phyloP scores from a whole-genome alignment of 2,329 filamentous ascomycete species.

The Cucurbitaria berberidis region DNA sequence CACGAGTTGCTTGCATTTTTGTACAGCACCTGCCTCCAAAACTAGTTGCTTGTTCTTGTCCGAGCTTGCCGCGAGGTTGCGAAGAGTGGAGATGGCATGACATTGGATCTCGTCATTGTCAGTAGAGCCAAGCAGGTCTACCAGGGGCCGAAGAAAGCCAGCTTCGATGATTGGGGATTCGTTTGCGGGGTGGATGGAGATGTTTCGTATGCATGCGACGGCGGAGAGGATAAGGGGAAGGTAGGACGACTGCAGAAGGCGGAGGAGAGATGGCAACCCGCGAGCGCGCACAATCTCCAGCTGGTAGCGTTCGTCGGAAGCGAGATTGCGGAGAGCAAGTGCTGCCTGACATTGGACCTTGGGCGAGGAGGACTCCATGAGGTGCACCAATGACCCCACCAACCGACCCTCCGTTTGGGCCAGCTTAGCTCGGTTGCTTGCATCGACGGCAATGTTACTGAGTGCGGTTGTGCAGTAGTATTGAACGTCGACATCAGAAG shows the following conservation, averaged over 20 bases:
- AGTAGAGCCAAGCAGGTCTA: conserved; percentile 90
- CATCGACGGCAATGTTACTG: conserved; percentile 97
- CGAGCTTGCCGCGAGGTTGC: conserved; percentile 94
- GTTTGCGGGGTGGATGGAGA: conserved; percentile 96
- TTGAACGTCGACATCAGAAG: conserved; percentile 93
- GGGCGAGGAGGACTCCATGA: conserved; percentile 92
- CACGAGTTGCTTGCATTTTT: conserved; percentile 98
- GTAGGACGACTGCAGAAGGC: conserved; percentile 92
- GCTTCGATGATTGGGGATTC: conserved; percentile 99
- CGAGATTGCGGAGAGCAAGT: conserved; percentile 89
- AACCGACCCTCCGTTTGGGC: conserved; percentile 89
- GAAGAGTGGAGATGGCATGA: conserved; percentile 94
- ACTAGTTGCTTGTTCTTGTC: conserved; percentile 99
- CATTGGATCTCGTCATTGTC: conserved; percentile 99
- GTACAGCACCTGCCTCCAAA: conserved; percentile 91
- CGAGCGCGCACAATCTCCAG: conserved; percentile 92
- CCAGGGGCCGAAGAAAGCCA: conserved; percentile 90
- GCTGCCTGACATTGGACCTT: conserved; percentile 99
- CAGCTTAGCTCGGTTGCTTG: conserved; percentile 86
- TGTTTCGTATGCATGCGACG: conserved; percentile 97
- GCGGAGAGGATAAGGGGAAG: conserved; percentile 94
- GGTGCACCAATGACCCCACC: conserved; percentile 89
- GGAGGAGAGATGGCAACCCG: conserved; percentile 82
- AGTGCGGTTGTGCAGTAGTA: conserved; percentile 99
- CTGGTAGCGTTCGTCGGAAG: conserved; percentile 98